Percentiles rank a stretch among this genome's conserved stretches.
These are phyloP conservation scores for Drosera spatulata DNA, from an alignment of 179 eudicot species.

Conservation along the genomic window DNA sequence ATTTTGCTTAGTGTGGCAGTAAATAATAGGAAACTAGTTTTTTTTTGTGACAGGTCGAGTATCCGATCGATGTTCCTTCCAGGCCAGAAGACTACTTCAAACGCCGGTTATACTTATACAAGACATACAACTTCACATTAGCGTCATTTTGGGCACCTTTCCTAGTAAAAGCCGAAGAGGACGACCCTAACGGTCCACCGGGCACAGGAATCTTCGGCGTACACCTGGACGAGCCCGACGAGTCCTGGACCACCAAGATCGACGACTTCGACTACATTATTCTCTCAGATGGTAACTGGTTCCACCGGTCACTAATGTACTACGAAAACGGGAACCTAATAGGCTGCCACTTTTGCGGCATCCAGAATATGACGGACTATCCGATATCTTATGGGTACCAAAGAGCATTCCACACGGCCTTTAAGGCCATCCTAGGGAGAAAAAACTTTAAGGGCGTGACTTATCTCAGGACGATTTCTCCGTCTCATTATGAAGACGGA, in stretches of 20 bases:
- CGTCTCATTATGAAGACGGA: constrained; percentile 61
- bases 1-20: no score
- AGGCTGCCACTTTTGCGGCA: constrained; percentile 48
- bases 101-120: constrained; percentile 27
- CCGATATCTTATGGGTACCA: constrained; percentile 31
- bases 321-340: constrained; percentile 20
- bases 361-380: constrained; percentile 20
- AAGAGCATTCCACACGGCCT: constrained; percentile 34
- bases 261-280: constrained; percentile 33
- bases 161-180: constrained; percentile 28
- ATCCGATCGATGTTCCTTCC: no score
- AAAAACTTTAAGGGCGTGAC: constrained; percentile 30
- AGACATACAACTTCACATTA: constrained; percentile 40
- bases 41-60: no score
- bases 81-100: constrained; percentile 27
- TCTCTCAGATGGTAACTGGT: constrained; percentile 56
- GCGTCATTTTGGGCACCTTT: constrained; percentile 43
- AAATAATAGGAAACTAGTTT: no score
- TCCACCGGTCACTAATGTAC: constrained; percentile 34
- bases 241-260: constrained; percentile 16
- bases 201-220: constrained; percentile 37
- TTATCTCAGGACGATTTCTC: constrained; percentile 44
- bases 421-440: neutral
- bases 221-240: constrained; percentile 31
- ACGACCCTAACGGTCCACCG: constrained; percentile 26